These are phyloP conservation scores for Sutorius eximius DNA, from an alignment of 1,284 basidiomycete genomes.

Conservation along the genomic window DNA sequence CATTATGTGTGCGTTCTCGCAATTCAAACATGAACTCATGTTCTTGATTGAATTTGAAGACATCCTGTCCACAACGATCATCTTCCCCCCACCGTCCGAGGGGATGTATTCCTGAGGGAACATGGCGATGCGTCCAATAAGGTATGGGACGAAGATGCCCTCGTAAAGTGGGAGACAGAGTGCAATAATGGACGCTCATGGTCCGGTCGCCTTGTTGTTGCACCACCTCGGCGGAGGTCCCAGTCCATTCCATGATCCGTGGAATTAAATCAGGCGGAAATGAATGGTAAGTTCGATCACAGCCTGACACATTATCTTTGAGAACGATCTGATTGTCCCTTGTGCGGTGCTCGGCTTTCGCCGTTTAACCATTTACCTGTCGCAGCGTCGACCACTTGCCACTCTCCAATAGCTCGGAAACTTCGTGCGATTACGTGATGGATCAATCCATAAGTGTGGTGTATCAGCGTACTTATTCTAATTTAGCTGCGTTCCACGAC, in stretches of 20 bases:
- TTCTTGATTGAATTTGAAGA: slow-evolving; percentile 34
- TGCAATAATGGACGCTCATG: slow-evolving; percentile 65
- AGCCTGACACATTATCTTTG: not conserved
- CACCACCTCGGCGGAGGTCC: not conserved
- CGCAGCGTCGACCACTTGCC: not conserved
- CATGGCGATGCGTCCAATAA: slow-evolving; percentile 57
- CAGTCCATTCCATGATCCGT: slow-evolving; percentile 1
- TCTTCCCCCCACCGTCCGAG: slow-evolving; percentile 47
- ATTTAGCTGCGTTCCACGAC: not conserved
- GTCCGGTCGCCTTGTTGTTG: slow-evolving; percentile 47
- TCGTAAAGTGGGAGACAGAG: slow-evolving; percentile 71
- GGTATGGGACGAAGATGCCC: slow-evolving; percentile 71
- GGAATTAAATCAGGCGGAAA: not conserved
- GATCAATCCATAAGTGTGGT: not conserved
- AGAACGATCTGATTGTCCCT: not conserved
- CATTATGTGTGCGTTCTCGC: slow-evolving; percentile 56
- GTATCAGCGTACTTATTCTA: slow-evolving; percentile 1
- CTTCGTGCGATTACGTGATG: not conserved
- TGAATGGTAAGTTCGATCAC: not conserved
- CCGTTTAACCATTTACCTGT: not conserved
- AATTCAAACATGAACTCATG: not conserved
- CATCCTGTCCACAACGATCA: slow-evolving; percentile 76
- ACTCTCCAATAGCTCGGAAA: not conserved
- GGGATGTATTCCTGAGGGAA: slow-evolving; percentile 51
- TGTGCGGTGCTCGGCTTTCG: not conserved